A percentile compares a stretch with the other conserved stretches of the same genome.
phyloP scores from a whole-genome alignment of 768 basidiomycete species.

The Infundibulicybe gibba region DNA sequence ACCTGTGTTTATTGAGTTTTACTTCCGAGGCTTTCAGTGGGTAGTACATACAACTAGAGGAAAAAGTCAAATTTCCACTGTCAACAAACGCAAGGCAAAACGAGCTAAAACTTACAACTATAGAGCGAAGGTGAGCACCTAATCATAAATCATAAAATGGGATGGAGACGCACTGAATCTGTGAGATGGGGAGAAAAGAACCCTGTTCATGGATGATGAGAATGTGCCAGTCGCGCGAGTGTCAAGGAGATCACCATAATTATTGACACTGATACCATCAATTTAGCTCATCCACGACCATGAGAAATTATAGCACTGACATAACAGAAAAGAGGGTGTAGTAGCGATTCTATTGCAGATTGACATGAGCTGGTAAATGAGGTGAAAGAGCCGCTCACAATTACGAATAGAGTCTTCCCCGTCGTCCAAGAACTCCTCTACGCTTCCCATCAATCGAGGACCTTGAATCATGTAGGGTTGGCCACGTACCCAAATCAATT shows the following conservation, averaged over 20 bases:
- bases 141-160: neutral
- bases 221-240: conserved; percentile 2
- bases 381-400: conserved; percentile 30
- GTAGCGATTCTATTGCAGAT: conserved; percentile 48
- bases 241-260: conserved; percentile 35
- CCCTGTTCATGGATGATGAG: conserved; percentile 18
- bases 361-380: neutral
- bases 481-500: conserved; percentile 50
- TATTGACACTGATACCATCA: conserved; percentile 40
- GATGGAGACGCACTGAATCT: conserved; percentile 27
- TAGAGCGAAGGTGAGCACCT: conserved; percentile 6
- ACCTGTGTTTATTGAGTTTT: conserved; percentile 21
- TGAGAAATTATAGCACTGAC: conserved; percentile 28
- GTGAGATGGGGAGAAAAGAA: conserved; percentile 39
- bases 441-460: neutral
- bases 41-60: conserved; percentile 20
- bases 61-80: neutral
- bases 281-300: conserved; percentile 1
- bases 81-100: conserved; percentile 12
- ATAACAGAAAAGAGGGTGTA: conserved; percentile 46
- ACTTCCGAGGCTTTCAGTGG: neutral
- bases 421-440: conserved; percentile 54
- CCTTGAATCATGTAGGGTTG: neutral
- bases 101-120: conserved; percentile 26
- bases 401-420: conserved; percentile 51